phyloP scores from a whole-genome alignment of 139 green algal species.

The Dunaliella primolecta region DNA sequence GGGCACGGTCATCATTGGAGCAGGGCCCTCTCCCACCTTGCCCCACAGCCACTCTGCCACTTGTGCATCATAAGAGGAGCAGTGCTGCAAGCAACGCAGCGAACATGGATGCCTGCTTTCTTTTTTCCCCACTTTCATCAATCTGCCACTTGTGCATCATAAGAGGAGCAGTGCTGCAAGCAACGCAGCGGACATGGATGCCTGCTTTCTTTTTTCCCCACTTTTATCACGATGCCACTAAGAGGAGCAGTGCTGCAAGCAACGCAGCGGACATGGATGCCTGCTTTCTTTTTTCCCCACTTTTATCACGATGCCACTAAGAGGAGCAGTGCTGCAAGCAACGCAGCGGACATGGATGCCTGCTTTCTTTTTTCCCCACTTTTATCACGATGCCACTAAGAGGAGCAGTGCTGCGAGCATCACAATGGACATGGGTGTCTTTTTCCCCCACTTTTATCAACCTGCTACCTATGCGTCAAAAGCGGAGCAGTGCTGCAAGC shows the following conservation, averaged over 20 bases:
- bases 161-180: conserved; percentile 55
- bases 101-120: too few species aligned
- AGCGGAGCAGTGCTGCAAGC: conserved; percentile 81
- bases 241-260: conserved; percentile 71
- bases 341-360: too few species aligned
- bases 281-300: conserved; percentile 76
- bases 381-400: conserved; percentile 89
- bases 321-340: conserved; percentile 79
- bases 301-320: conserved; percentile 94
- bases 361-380: too few species aligned
- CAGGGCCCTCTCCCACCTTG: conserved; percentile 52
- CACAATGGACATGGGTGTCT: too few species aligned
- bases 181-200: background rate
- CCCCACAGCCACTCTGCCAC: conserved; percentile 92
- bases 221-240: conserved; percentile 97
- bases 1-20: conserved; percentile 78
- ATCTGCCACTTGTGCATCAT: conserved; percentile 87
- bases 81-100: conserved; percentile 68
- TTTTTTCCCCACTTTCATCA: too few species aligned
- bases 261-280: background rate
- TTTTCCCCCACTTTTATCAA: too few species aligned
- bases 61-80: conserved; percentile 87
- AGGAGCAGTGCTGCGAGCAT: conserved; percentile 37
- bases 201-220: too few species aligned
- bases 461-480: conserved; percentile 83